Percentiles rank a stretch among this genome's conserved stretches.
phyloP scores from a whole-genome alignment of 257 asterid species.

The Plantago major region DNA sequence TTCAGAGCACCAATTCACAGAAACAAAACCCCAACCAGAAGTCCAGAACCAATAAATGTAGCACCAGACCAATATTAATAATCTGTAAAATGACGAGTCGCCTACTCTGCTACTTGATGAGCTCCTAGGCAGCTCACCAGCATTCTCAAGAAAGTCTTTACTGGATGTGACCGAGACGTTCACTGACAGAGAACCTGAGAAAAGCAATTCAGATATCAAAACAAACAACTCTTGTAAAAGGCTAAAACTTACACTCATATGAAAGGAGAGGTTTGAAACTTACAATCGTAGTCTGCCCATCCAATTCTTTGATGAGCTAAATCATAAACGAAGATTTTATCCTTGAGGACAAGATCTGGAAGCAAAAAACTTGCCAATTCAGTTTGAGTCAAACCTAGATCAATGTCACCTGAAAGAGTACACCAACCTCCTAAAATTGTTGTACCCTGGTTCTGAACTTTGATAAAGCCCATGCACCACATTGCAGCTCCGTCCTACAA shows the following conservation, averaged over 20 bases:
- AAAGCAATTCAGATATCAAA: not conserved
- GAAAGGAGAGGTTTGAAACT: constrained; percentile 15
- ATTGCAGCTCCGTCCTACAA: constrained; percentile 62
- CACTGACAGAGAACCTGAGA: constrained; percentile 40
- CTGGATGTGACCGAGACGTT: constrained; percentile 47
- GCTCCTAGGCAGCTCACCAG: constrained; percentile 46
- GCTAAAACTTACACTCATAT: not conserved
- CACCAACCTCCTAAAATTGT: constrained; percentile 85
- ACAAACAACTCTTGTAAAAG: not conserved
- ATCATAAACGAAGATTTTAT: constrained; percentile 61
- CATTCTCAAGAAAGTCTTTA: constrained; percentile 36
- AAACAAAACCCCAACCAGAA: constrained; percentile 15
- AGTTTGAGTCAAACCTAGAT: not conserved
- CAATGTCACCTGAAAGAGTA: constrained; percentile 7
- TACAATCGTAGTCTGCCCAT: constrained; percentile 64
- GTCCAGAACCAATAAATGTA: constrained; percentile 18
- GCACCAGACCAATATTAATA: constrained; percentile 22
- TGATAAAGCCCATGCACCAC: constrained; percentile 83
- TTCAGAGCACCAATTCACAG: constrained; percentile 22
- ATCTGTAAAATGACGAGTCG: constrained; percentile 8
- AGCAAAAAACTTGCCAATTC: constrained; percentile 2
- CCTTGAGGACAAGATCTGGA: constrained; percentile 61
- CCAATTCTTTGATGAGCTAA: constrained; percentile 52
- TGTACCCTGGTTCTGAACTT: constrained; percentile 48
- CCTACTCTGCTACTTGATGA: constrained; percentile 22